Conservation (phyloP, 345 rosid species). For the Sonneratia alba region DNA sequence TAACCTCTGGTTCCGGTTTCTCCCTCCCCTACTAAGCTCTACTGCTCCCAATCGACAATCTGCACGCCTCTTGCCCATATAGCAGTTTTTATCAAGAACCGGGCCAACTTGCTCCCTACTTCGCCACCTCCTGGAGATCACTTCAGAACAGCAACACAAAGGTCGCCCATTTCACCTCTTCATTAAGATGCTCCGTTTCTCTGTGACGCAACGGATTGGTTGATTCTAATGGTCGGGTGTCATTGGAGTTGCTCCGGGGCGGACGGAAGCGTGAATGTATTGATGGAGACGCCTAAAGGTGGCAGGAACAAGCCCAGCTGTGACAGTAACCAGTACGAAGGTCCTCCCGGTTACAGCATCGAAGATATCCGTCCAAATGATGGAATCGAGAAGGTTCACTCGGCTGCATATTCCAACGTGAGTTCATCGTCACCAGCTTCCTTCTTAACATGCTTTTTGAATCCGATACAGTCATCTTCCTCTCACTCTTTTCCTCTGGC, state of each 20-base stretch:
- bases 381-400: conserved; percentile 75
- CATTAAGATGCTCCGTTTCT: background rate
- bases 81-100: too few relatives aligned
- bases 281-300: conserved; percentile 52
- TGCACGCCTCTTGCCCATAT: too few relatives aligned
- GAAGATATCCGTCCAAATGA: conserved; percentile 89
- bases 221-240: too few relatives aligned
- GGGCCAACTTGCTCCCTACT: too few relatives aligned
- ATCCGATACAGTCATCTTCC: background rate
- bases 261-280: conserved; percentile 53
- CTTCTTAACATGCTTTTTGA: too few relatives aligned
- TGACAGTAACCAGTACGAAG: conserved; percentile 44
- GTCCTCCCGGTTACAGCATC: conserved; percentile 75
- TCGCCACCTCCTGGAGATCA: too few relatives aligned
- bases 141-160: too few relatives aligned
- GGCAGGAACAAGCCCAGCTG: conserved; percentile 43
- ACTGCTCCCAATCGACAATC: too few relatives aligned
- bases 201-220: background rate
- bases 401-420: conserved; percentile 83
- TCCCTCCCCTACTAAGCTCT: too few relatives aligned
- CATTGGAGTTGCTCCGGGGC: too few relatives aligned
- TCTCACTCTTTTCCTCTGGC: conserved; percentile 12
- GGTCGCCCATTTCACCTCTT: too few relatives aligned
- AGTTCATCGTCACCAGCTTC: background rate
- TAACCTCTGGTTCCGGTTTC: too few relatives aligned